A percentile compares a stretch with the other conserved stretches of the same genome.
Evolutionary conservation across 2,329 filamentous ascomycete genomes (phyloP).

Genomic region (Monosporascus sp.): DNA sequence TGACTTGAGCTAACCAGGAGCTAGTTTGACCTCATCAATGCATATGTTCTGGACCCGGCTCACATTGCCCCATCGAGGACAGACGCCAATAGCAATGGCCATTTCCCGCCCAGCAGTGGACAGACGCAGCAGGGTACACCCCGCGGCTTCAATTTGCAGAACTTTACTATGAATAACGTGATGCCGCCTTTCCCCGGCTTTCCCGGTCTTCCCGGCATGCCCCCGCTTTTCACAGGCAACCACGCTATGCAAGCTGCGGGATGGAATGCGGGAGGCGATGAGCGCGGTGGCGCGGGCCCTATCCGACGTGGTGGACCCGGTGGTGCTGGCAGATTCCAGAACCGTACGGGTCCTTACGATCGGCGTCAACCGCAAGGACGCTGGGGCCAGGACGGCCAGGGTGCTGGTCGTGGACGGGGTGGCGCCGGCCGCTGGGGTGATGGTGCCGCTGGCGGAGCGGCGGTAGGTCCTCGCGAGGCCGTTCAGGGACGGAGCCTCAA

Average conservation of each 20-base stretch:
- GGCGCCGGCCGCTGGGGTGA: constrained; percentile 64
- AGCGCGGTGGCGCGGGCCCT: constrained; percentile 55
- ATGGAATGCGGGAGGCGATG: constrained; percentile 47
- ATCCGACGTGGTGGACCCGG: constrained; percentile 61
- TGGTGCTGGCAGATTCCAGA: constrained; percentile 50
- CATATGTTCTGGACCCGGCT: constrained; percentile 88
- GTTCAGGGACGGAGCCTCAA: constrained; percentile 89
- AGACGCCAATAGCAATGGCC: constrained; percentile 91
- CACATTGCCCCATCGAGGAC: constrained; percentile 92
- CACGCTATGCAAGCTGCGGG: constrained; percentile 36
- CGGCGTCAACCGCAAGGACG: constrained; percentile 54
- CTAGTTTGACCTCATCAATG: constrained; percentile 84
- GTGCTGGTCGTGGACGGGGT: constrained; percentile 47
- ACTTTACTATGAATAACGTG: constrained; percentile 57
- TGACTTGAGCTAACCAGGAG: constrained; percentile 26
- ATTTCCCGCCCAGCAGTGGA: constrained; percentile 77
- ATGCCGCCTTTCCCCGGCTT: constrained; percentile 56
- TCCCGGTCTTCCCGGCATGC: constrained; percentile 48
- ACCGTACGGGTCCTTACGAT: constrained; percentile 69
- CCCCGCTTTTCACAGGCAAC: constrained; percentile 44
- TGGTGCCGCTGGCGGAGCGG: constrained; percentile 65
- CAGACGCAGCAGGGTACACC: constrained; percentile 79
- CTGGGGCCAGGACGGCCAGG: constrained; percentile 42
- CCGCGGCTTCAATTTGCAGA: constrained; percentile 82
- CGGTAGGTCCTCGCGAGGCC: constrained; percentile 82